Base-by-base conservation (phyloP, 495 filamentous ascomycete species). In the Tetracladium marchalianum region DNA sequence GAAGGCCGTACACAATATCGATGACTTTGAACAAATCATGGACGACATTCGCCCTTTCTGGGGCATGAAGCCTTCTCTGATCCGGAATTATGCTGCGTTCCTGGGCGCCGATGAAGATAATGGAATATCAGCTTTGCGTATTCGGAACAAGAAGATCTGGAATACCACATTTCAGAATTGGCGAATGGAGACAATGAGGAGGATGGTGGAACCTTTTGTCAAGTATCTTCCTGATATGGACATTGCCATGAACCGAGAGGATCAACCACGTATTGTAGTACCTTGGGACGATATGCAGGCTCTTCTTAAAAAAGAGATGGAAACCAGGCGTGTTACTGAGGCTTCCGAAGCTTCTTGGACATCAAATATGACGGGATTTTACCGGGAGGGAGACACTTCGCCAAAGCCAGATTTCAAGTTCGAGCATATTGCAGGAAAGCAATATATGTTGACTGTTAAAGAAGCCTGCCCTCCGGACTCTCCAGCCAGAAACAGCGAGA, bases 41-140 rank as follows among this genome's bases (percentile, higher is more conserved):
- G 77, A 79, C 42, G 82, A 87, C 55, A 58, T 85, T 31, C 72
- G 79, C 37, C 83, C 83, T 0, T 85, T 84, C 55, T 86, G 84
- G 80, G 80, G 68, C 0, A 52, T 84, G 11, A 60, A 76, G 7
- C 75, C 83, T 0, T 55, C 62, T 2, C 57, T 62, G 10, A 75
- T 85, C n/a, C 74, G 83, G 6, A 64, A 72, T 19, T 59, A 72
- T 9, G 61, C 71, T 2, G 62, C 57, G 41, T 74, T 78, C 37
- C 70, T 84, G 70, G 16, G 24, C 16, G 42, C 35, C 24, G 40
- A 52, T n/a, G 42, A 40, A 24, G 12, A 16, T 11, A 39, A 43
- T 46, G 55, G 55, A n/a, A 47, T 58, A 10, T 58, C 55, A n/a
- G 55, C 51, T 24, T 18, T 58, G 22, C 49, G 49, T 32, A 55